These are phyloP conservation scores for Lentinula edodes DNA, from an alignment of 768 basidiomycete genomes.

Conservation along the genomic window DNA sequence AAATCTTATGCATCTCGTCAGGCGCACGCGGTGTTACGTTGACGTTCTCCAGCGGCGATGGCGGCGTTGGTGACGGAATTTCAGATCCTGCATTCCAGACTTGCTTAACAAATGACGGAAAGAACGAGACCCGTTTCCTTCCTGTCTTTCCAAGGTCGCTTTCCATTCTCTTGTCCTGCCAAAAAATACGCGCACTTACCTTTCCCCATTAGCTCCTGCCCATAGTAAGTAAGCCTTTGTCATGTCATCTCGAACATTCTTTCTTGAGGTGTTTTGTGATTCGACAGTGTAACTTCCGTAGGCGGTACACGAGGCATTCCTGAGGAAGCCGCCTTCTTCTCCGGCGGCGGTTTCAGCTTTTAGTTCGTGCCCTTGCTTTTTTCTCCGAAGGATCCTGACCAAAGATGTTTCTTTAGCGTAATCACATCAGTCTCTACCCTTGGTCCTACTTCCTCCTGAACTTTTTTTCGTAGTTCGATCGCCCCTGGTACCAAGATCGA, in stretches of 20 bases:
- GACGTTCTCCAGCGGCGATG: constrained; percentile 48
- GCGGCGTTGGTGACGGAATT: constrained; percentile 47
- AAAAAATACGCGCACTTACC: neutral
- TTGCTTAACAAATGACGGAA: constrained; percentile 45
- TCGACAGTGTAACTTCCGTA: constrained; percentile 59
- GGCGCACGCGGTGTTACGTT: constrained; percentile 48
- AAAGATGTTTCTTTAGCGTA: neutral
- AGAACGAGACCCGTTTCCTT: constrained; percentile 33
- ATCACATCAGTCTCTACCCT: neutral
- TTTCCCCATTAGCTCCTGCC: constrained; percentile 25
- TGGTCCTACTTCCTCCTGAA: neutral
- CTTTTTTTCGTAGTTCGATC: constrained; percentile 34
- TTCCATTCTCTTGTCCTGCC: neutral
- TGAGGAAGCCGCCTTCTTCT: constrained; percentile 55
- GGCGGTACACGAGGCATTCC: constrained; percentile 51
- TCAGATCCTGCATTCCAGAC: constrained; percentile 30
- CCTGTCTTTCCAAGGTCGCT: constrained; percentile 33
- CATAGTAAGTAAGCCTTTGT: constrained; percentile 42
- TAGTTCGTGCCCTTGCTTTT: constrained; percentile 30
- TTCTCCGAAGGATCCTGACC: neutral
- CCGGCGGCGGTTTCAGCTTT: constrained; percentile 72
- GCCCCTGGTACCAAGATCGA: constrained; percentile 47
- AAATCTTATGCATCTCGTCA: constrained; percentile 11
- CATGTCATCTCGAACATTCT: neutral
- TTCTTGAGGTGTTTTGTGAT: neutral